Evolutionary conservation across 441 rosid species (phyloP), one percentile per base, ranked within the genome.

Genomic region (Populus hybrid): DNA sequence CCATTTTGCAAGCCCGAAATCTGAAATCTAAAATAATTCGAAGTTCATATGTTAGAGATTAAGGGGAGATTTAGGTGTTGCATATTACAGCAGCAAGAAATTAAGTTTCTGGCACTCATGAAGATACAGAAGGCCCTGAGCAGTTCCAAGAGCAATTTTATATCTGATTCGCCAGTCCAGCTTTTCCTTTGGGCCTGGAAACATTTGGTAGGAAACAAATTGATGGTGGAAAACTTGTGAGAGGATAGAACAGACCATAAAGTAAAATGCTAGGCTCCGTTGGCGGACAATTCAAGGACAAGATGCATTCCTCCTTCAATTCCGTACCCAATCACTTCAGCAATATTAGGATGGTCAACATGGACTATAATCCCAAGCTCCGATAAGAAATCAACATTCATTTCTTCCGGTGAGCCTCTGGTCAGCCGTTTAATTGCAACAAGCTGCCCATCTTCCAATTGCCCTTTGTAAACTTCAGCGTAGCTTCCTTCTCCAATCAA

Each of bases 401-500:
- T 93, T 77, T 95, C 98, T 72, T 91, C 99, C 5, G 92, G 83
- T n/a, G 89, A 84, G 29, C 99, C 97, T n/a, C 92, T 89, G 8
- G 84, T 90, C 21, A 95, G 84, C 77, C 87, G 83, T 87, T 95
- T 95, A 21, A 92, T 88, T 0, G 98, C 98, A 18, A 90, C 98
- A 29, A 86, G 59, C 73, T 84, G 86, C 50, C 94, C 97, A 66
- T 88, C 90, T 66, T 69, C 67, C 84, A 93, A 73, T 69, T 88
- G 72, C 26, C 99, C 99, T 81, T 87, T 91, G 87, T 86, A 95
- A 35, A 95, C 99, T 81, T 92, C 91, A 6, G 97, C 98, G 76
- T 91, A 93, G 26, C 99, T 97, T 79, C 99, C 99, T 84, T 92
- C 86, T 68, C 99, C 99, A n/a, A 93, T 95, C 85, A 95, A 83